Evolutionary conservation across 1,284 basidiomycete genomes (phyloP).

Genomic region (Calocybe gambosa): DNA sequence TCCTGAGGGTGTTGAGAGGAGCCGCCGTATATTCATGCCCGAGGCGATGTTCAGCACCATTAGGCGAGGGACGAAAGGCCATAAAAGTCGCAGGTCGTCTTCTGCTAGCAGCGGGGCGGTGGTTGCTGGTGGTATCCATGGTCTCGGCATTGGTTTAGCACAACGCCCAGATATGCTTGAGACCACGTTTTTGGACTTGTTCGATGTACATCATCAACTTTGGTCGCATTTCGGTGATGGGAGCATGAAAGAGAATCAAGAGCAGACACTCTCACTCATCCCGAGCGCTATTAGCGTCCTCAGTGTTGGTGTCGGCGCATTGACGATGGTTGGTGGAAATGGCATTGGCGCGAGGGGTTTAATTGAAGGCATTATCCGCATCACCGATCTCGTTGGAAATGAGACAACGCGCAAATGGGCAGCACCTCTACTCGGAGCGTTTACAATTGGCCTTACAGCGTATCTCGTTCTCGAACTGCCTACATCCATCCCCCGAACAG

Average conservation of each 20-base stretch:
- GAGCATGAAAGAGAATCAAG: slow-evolving; percentile 31
- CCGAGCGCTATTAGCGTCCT: slow-evolving; percentile 68
- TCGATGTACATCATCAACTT: slow-evolving; percentile 84
- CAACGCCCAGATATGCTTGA: slow-evolving; percentile 67
- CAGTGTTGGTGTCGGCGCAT: slow-evolving; percentile 77
- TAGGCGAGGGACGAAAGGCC: slow-evolving; percentile 43
- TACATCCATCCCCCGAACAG: slow-evolving; percentile 84
- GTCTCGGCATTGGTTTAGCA: slow-evolving; percentile 71
- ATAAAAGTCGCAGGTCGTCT: slow-evolving; percentile 37
- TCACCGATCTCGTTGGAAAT: slow-evolving; percentile 79
- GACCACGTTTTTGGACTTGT: slow-evolving; percentile 76
- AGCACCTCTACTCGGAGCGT: slow-evolving; percentile 76
- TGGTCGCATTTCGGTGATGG: slow-evolving; percentile 56
- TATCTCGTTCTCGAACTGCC: slow-evolving; percentile 91
- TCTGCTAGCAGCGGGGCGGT: slow-evolving; percentile 39
- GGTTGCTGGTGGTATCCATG: slow-evolving; percentile 67
- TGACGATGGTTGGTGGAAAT: slow-evolving; percentile 67
- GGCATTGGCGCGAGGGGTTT: slow-evolving; percentile 72
- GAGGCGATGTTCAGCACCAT: slow-evolving; percentile 88
- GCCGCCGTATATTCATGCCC: slow-evolving; percentile 84
- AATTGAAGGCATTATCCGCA: slow-evolving; percentile 69
- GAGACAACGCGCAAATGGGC: slow-evolving; percentile 84
- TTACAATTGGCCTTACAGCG: slow-evolving; percentile 69
- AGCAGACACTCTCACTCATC: slow-evolving; percentile 36
- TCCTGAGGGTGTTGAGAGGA: slow-evolving; percentile 76